Evolutionary conservation across 345 rosid species (phyloP), one percentile per base, ranked within the genome.

Genomic region (Rubroshorea leprosula): DNA sequence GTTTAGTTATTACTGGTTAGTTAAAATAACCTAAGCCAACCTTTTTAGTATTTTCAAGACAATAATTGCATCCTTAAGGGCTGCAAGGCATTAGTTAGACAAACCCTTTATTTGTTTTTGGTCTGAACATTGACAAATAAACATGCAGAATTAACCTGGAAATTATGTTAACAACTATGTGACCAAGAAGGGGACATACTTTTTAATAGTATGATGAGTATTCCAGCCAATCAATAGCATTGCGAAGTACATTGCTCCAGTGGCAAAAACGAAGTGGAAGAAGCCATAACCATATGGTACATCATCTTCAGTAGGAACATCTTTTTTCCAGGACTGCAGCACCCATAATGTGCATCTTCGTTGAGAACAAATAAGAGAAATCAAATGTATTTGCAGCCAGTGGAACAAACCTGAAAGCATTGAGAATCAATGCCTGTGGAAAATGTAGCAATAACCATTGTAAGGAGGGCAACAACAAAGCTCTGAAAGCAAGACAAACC

Each of bases 211-310:
- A 31, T 89, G 92, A 72, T 92, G 95, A 63, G 87, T 82, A 64
- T 89, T 92, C 98, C 96, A 92, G 51, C 98, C 92, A 0, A 92
- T 81, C 69, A 92, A 71, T 47, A 89, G 72, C 98, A 92, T 92
- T 19, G 92, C 93, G 3, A 92, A 84, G 79, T 92, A 92, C 98
- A 92, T 92, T 3, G 96, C 89, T 64, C 98, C 98, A 0, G 96
- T 89, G 58, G 96, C 98, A 19, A 92, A 92, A 25, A 92, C 96
- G 45, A 92, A 86, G 77, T 92, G 98, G 78, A 92, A 92, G 85
- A 92, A 92, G 10, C 98, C 98, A 51, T 88, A 88, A 55, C 95
- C 95, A 55, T 92, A 92, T 19, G 98, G 98, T 49, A 88, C 85
- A 49, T 70, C 82, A 68, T 84, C 85, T 50, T 80, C 92, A 5